Base-by-base conservation (phyloP, 2,329 filamentous ascomycete species). In the Diplocarpon mali region DNA sequence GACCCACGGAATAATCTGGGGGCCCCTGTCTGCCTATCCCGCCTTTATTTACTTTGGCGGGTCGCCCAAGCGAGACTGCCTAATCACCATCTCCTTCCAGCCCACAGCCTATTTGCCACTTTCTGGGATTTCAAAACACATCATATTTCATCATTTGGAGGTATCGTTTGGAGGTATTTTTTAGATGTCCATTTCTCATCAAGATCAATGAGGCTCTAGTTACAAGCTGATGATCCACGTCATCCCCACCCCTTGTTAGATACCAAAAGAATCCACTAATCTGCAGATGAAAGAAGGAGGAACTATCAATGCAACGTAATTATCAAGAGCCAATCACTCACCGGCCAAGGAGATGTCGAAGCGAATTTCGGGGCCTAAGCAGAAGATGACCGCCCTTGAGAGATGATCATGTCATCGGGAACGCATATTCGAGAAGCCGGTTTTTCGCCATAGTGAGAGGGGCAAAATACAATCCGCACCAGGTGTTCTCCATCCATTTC, bases 391-490 rank as follows among this genome's bases (percentile, higher is more conserved):
- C 32, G 40, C 43, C 41, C 35, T 42, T 17, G 40, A 34, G 36
- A 44, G 45, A 51, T 45, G 42, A 45, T 42, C 28, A 17, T 42
- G 39, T 24, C 20, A 24, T 24, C 20, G 20, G 20, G 7, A 24
- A 24, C 20, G 20, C 20, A 24, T 24, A 24, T 24, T 7, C 20
- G 20, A 24, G 20, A 24, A 24, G 20, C 20, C 20, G 7, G 4
- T 24, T 24, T 24, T 24, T 24, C 20, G 20, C 20, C 20, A 7
- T 7, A 24, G 20, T 7, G 20, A 24, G 20, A 24, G 20, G 20
- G 20, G 20, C 20, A 3, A 24, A 7, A 24, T 24, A 24, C 3
- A 53, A 49, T 28, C 46, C 46, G 45, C 36, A 52, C 43, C 51
- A 42, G 30, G 42, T 40, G 5, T 39, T 35, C 24, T 17, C 39